Conservation (phyloP, 345 rosid species). For the Gossypium turneri region DNA sequence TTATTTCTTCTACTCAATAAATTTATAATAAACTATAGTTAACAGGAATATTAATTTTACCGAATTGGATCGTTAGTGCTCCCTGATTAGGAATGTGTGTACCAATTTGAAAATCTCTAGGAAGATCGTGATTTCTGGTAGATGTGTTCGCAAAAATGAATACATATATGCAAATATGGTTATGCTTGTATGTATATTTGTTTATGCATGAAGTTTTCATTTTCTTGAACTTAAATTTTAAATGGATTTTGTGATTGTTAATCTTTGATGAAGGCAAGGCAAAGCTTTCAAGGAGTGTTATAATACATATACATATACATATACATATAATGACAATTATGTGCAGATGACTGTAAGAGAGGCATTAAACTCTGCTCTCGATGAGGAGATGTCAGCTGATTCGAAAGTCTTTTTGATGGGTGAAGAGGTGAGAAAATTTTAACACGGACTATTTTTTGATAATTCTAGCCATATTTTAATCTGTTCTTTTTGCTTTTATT, state of each 20-base stretch:
- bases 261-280: not conserved
- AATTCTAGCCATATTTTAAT: not conserved
- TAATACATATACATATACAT: too few species aligned
- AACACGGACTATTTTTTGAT: not conserved
- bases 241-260: not conserved
- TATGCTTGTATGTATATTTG: not conserved
- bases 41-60: too few species aligned
- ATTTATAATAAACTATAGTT: too few species aligned
- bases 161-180: not conserved
- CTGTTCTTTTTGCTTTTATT: conserved; percentile 13
- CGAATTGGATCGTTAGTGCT: too few species aligned
- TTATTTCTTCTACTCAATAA: too few species aligned
- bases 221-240: not conserved
- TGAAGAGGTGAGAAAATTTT: conserved; percentile 63
- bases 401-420: conserved; percentile 88
- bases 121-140: too few species aligned
- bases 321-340: not conserved
- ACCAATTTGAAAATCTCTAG: too few species aligned
- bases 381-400: conserved; percentile 96
- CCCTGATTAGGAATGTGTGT: not conserved
- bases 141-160: not conserved
- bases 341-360: conserved; percentile 74
- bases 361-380: conserved; percentile 80
- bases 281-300: not conserved
- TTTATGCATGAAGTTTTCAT: not conserved